Evolutionary conservation across 169 alveolate genomes (phyloP).

Genomic region (Plasmodium falciparum): DNA sequence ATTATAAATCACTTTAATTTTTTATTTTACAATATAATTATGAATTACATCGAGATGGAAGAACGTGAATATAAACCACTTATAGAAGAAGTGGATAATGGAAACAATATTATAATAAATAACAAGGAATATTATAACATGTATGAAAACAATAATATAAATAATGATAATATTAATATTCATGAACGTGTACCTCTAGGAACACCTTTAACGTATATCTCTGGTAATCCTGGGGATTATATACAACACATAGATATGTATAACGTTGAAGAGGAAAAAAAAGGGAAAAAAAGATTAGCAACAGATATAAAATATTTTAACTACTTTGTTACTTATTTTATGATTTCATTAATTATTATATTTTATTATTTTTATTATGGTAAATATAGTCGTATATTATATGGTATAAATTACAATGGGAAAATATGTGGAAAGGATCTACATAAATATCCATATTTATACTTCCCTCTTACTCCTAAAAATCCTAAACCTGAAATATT

Average conservation of each 20-base stretch:
- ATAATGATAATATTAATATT: background rate
- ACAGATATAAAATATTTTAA: slow-evolving; percentile 38
- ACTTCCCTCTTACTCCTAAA: slow-evolving; percentile 59
- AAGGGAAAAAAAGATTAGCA: slow-evolving; percentile 7
- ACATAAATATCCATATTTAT: slow-evolving; percentile 31
- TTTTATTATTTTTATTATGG: slow-evolving; percentile 47
- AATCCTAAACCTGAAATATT: slow-evolving; percentile 30
- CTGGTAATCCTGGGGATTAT: slow-evolving; percentile 15
- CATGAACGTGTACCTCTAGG: slow-evolving; percentile 15
- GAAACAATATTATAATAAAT: background rate
- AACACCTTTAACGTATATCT: slow-evolving; percentile 30
- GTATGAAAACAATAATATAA: slow-evolving; percentile 15
- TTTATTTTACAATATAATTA: background rate
- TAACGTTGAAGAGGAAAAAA: background rate
- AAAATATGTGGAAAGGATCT: slow-evolving; percentile 42
- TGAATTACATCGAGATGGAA: slow-evolving; percentile 8
- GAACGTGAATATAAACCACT: slow-evolving; percentile 33
- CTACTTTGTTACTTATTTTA: slow-evolving; percentile 10
- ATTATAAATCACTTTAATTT: too few relatives aligned
- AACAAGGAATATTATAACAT: slow-evolving; percentile 20
- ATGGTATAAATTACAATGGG: slow-evolving; percentile 71
- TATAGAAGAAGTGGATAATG: background rate
- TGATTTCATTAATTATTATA: slow-evolving; percentile 13
- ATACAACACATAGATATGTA: background rate
- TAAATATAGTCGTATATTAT: slow-evolving; percentile 33